A percentile compares a stretch with the other conserved stretches of the same genome.
phyloP scores from a whole-genome alignment of 495 filamentous ascomycete genomes.

The Xylaria bambusicola region DNA sequence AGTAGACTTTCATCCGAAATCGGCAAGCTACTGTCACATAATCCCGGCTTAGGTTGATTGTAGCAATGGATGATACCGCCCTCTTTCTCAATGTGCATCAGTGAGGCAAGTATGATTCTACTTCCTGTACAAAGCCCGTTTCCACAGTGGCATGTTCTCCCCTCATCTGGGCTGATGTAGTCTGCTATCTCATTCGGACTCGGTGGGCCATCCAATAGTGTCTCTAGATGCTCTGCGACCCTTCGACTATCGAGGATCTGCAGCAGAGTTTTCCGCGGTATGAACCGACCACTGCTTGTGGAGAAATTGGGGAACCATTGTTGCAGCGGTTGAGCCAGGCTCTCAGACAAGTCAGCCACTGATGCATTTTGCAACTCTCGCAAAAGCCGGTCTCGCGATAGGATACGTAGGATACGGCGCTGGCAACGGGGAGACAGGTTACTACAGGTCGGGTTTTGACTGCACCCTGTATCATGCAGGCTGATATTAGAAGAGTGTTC shows the following conservation, averaged over 20 bases:
- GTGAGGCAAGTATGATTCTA: not conserved
- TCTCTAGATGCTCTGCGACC: not conserved
- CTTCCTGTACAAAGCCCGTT: not conserved
- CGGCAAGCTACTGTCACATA: not conserved
- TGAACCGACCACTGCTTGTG: not conserved
- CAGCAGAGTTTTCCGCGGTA: not conserved
- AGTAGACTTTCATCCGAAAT: not conserved
- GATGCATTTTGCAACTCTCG: no score
- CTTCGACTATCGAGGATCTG: not conserved
- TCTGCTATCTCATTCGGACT: not conserved
- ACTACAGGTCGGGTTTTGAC: no score
- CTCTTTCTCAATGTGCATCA: conserved; percentile 2
- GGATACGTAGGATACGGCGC: no score
- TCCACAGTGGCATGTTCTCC: not conserved
- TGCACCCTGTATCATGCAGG: no score
- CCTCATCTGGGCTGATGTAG: not conserved
- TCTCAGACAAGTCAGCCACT: no score
- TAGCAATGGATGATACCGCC: not conserved
- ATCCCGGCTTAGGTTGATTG: not conserved
- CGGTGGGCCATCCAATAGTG: not conserved
- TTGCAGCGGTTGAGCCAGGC: no score
- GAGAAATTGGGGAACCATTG: no score
- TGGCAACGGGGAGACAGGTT: no score
- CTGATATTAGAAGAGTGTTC: no score
- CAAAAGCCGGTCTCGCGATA: no score